phyloP scores from a whole-genome alignment of 2,329 filamentous ascomycete species.

The Beauveria sp. region DNA sequence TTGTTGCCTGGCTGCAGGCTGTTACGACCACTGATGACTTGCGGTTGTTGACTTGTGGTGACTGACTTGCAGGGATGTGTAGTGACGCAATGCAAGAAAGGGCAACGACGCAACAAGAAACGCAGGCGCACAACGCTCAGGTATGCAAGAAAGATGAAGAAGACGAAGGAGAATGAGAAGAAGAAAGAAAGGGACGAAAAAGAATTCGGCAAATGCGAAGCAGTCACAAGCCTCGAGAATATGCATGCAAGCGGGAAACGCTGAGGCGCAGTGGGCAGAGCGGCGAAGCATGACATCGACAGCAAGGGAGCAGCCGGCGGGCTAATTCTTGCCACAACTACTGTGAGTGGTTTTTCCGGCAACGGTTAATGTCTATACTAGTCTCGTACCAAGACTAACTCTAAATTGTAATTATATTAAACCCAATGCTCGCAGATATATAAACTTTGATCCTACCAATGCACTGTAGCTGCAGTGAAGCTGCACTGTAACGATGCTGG shows the following conservation, averaged over 20 bases:
- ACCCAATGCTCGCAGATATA: background rate
- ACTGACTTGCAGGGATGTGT: background rate
- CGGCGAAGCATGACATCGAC: constrained; percentile 8
- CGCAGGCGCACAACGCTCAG: background rate
- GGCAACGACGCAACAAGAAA: background rate
- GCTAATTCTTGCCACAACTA: background rate
- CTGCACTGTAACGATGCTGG: background rate
- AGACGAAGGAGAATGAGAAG: background rate
- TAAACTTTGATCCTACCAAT: too few species aligned
- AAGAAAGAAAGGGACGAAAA: background rate
- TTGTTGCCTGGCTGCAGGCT: background rate
- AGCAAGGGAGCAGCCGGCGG: constrained; percentile 7
- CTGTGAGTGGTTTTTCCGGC: background rate
- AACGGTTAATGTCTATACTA: background rate
- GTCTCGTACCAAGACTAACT: background rate
- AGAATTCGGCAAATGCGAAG: background rate
- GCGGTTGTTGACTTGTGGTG: background rate
- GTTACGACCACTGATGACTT: background rate
- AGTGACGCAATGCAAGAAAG: constrained; percentile 5
- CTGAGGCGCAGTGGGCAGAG: constrained; percentile 3
- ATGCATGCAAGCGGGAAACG: constrained; percentile 1
- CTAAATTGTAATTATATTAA: too few species aligned
- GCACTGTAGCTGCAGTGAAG: background rate
- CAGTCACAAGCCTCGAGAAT: background rate
- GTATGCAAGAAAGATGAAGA: background rate